Evolutionary conservation across 2,329 filamentous ascomycete species (phyloP).

Genomic region (Cladosporium oxysporum): DNA sequence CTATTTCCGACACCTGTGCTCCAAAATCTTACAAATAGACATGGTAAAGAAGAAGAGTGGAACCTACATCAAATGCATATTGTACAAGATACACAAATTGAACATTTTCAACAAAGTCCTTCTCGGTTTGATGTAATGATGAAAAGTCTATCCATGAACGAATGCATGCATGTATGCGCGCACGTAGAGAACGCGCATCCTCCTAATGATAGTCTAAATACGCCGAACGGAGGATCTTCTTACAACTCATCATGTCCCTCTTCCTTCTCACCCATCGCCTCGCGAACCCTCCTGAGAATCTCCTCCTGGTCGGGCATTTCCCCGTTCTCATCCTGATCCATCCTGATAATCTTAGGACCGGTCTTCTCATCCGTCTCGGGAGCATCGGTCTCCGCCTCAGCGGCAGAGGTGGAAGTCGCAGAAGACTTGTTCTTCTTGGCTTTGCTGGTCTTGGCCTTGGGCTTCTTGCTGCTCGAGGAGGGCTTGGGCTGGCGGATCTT

Average conservation of each 20-base stretch:
- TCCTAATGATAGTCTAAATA: background rate
- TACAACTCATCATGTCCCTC: slow-evolving; percentile 26
- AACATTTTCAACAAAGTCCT: background rate
- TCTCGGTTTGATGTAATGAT: background rate
- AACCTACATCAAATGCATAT: background rate
- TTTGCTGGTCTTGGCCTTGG: slow-evolving; percentile 33
- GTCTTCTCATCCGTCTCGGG: slow-evolving; percentile 26
- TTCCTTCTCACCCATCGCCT: slow-evolving; percentile 21
- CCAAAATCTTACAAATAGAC: background rate
- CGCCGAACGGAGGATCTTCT: background rate
- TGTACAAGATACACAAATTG: background rate
- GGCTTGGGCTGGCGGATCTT: slow-evolving; percentile 55
- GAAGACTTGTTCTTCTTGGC: slow-evolving; percentile 14
- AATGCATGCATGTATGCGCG: background rate
- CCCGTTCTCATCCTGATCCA: slow-evolving; percentile 23
- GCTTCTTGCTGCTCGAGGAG: slow-evolving; percentile 33
- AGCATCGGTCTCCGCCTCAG: slow-evolving; percentile 36
- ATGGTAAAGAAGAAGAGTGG: background rate
- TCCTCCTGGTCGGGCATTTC: slow-evolving; percentile 33
- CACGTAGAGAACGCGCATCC: background rate
- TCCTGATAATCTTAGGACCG: slow-evolving; percentile 9
- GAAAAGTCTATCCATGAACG: background rate
- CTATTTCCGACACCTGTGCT: too few relatives aligned
- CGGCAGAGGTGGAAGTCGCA: slow-evolving; percentile 23
- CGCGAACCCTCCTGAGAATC: slow-evolving; percentile 27